Evolutionary conservation across 2,329 filamentous ascomycete genomes (phyloP).

Genomic region (Thermochaetoides dissita): DNA sequence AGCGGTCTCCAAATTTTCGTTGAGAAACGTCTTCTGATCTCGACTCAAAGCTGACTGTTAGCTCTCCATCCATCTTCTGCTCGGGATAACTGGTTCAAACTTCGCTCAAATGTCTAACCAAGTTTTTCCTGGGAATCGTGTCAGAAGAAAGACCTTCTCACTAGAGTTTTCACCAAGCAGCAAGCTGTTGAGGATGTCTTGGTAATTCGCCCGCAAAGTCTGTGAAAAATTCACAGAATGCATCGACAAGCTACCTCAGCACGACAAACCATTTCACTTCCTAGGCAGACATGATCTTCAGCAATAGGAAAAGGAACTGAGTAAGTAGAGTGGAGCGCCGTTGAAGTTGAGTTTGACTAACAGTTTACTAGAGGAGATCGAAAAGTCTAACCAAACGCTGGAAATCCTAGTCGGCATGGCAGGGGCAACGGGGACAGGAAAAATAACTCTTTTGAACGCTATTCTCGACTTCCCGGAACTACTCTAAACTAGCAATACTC

Average conservation of each 20-base stretch:
- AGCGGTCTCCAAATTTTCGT: too few species aligned
- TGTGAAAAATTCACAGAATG: neutral
- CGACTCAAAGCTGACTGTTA: too few species aligned
- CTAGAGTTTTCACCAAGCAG: constrained; percentile 1
- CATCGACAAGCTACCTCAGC: neutral
- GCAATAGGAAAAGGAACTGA: neutral
- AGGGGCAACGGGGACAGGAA: constrained; percentile 9
- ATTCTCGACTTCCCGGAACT: constrained; percentile 6
- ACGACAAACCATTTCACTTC: neutral
- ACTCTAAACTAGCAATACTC: constrained; percentile 5
- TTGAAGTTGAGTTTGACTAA: too few species aligned
- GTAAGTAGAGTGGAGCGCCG: too few species aligned
- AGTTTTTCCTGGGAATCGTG: too few species aligned
- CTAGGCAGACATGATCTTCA: constrained; percentile 1
- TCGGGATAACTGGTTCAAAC: too few species aligned
- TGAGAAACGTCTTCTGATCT: too few species aligned
- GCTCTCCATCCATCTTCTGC: too few species aligned
- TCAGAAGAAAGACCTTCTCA: neutral
- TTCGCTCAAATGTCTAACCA: too few species aligned
- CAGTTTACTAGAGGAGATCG: neutral
- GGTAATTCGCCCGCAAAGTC: neutral
- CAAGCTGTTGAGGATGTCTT: constrained; percentile 5
- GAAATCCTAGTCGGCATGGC: constrained; percentile 8
- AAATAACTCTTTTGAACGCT: constrained; percentile 7
- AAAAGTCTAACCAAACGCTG: neutral